Evolutionary conservation across 805 yeast species (phyloP), one percentile per base, ranked within the genome.

Genomic region (Candida awuae): DNA sequence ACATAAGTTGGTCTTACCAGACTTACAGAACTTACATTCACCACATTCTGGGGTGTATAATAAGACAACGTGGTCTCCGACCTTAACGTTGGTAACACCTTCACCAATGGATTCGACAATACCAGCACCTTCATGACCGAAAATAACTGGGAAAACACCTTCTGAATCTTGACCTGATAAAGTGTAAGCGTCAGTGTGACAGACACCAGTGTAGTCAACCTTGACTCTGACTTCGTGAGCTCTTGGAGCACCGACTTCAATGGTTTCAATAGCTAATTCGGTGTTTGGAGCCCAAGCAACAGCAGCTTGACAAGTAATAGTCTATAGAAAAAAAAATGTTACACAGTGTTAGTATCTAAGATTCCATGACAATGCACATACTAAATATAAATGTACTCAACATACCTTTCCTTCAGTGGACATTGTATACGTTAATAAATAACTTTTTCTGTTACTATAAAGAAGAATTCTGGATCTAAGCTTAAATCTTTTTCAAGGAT

Each of bases 51-150:
- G 95, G 27, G 97, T 92, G 75, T 92, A 94, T 32, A 92, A 69
- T 16, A 94, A 88, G 54, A 94, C 75, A 46, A 92, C 99, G 50
- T 80, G 81, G 65, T 92, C 98, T 51, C 99, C 99, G 28, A 71
- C 80, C 67, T 86, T 84, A 53, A 90, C 96, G 55, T 65, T 75
- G 45, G 87, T 79, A 44, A 92, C 98, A 49, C 84, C 97, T 58
- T 84, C 95, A 55, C 99, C 99, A 31, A 92, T 73, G 37, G 86
- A 75, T 69, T 90, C 98, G 32, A 92, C 97, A 46, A 85, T 70
- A 57, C 98, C 99, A 29, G 97, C 95, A 65, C 97, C 96, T 65
- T 92, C 99, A 65, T 92, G 99, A 46, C 99, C 99, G 54, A 94
- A 71, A 45, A 92, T 67, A 15, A 79, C 81, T 14, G 97, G 97